Percentiles rank a stretch among this genome's conserved stretches.
phyloP scores from a whole-genome alignment of 768 basidiomycete genomes.

The Termitomyces sp. region DNA sequence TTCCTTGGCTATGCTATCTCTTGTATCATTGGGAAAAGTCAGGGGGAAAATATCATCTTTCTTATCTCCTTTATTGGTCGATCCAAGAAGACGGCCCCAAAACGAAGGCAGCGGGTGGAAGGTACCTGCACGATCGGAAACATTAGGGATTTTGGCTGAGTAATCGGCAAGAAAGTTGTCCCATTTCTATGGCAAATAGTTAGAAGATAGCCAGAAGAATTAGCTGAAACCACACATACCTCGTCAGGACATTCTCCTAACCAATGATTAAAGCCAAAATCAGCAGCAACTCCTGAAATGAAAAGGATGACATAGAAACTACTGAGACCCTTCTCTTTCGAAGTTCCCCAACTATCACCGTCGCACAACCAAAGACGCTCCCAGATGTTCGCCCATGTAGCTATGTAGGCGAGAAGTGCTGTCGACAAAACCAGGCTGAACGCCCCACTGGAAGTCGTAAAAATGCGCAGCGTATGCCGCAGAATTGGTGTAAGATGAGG shows the following conservation, averaged over 20 bases:
- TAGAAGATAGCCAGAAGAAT: background rate
- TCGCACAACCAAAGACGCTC: slow-evolving; percentile 54
- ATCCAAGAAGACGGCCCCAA: slow-evolving; percentile 47
- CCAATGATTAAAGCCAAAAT: slow-evolving; percentile 53
- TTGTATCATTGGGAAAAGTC: slow-evolving; percentile 3
- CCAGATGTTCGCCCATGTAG: slow-evolving; percentile 61
- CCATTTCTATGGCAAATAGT: slow-evolving; percentile 49
- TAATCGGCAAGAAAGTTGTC: slow-evolving; percentile 63
- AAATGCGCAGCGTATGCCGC: slow-evolving; percentile 46
- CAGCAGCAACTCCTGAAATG: slow-evolving; percentile 39
- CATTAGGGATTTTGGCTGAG: slow-evolving; percentile 48
- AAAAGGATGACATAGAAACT: slow-evolving; percentile 55
- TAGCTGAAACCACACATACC: slow-evolving; percentile 29
- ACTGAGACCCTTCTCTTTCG: slow-evolving; percentile 54
- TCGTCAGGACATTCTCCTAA: slow-evolving; percentile 70
- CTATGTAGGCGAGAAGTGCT: slow-evolving; percentile 45
- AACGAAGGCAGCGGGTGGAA: slow-evolving; percentile 50
- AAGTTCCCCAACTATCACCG: slow-evolving; percentile 49
- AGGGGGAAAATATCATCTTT: slow-evolving; percentile 24
- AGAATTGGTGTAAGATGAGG: slow-evolving; percentile 44
- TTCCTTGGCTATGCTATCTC: slow-evolving; percentile 14
- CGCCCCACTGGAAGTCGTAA: slow-evolving; percentile 50
- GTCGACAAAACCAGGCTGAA: slow-evolving; percentile 54
- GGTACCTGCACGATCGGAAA: slow-evolving; percentile 50
- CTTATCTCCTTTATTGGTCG: slow-evolving; percentile 13